Evolutionary conservation across 179 eudicot genomes (phyloP).

Genomic region (Spergularia azorica): DNA sequence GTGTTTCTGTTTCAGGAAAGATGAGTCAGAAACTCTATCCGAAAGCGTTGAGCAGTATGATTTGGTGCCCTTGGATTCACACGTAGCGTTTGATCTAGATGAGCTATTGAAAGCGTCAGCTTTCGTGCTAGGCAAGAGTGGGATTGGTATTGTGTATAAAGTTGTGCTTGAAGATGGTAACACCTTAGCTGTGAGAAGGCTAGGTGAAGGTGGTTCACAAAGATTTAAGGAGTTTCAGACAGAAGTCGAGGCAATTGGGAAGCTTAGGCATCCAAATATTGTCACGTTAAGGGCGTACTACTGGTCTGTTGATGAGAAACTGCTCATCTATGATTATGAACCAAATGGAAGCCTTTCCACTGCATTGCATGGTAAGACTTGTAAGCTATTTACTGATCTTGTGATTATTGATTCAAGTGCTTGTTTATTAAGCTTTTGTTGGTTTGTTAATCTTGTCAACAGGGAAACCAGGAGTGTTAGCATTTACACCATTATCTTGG

Average conservation of each 20-base stretch:
- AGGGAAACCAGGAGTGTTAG: slow-evolving; percentile 69
- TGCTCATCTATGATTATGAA: slow-evolving; percentile 80
- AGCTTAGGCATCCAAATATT: slow-evolving; percentile 79
- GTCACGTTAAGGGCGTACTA: slow-evolving; percentile 86
- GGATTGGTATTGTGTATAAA: slow-evolving; percentile 94
- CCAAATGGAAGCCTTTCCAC: slow-evolving; percentile 75
- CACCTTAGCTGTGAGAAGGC: slow-evolving; percentile 84
- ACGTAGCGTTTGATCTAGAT: slow-evolving; percentile 81
- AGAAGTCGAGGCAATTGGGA: slow-evolving; percentile 96
- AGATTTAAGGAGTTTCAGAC: slow-evolving; percentile 93
- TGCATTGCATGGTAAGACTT: slow-evolving; percentile 81
- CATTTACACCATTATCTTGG: slow-evolving; percentile 82
- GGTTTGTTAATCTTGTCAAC: slow-evolving; percentile 21
- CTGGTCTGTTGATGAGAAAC: slow-evolving; percentile 98
- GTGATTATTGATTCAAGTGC: background rate
- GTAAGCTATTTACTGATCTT: background rate
- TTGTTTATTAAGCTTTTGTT: background rate
- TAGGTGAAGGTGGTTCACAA: slow-evolving; percentile 97
- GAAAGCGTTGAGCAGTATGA: slow-evolving; percentile 86
- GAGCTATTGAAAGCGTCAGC: slow-evolving; percentile 96
- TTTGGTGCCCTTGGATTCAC: slow-evolving; percentile 70
- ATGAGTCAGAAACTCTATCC: slow-evolving; percentile 75
- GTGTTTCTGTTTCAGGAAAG: slow-evolving; percentile 75
- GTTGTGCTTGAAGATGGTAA: slow-evolving; percentile 92
- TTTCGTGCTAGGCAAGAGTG: slow-evolving; percentile 93